Base-by-base conservation (phyloP, 2,329 filamentous ascomycete species). In the Sarocladium strictum region DNA sequence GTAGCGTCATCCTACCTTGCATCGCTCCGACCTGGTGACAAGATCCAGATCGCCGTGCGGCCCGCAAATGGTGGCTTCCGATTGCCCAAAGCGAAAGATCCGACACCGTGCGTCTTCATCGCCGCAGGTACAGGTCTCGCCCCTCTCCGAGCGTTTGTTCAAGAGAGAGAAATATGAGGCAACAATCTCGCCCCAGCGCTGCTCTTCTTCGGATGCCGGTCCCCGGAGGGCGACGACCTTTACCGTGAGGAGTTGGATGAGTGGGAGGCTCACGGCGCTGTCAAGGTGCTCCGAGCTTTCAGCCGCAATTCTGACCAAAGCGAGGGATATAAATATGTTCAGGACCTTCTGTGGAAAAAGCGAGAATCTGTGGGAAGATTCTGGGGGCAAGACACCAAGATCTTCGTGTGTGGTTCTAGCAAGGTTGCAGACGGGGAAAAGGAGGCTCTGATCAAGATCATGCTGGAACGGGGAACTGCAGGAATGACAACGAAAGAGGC, bases 341-440 rank as follows among this genome's bases (percentile, higher is more conserved):
- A 72, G 60, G 69, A 73, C 24, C 57, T 65, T 6, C 52, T 74
- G 35, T 56, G 53, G n/a, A 56, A 47, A 2, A 64, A 74, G 47
- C 55, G 63, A 5, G 60, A 58, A 5, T 65, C 67, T 3, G 57
- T 73, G 4, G 54, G 58, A 45, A 56, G 43, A n/a, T 58, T 72
- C 37, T 74, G 72, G 72, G 57, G 64, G 10, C 12, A 49, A 9
- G 70, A 68, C 0, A 69, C 81, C 0, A 78, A 78, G 62, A 67
- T 85, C 3, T 87, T 79, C 62, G 79, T 87, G 0, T 87, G 84
- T 61, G 84, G 85, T 0, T 78, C 76, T 37, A 67, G 72, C 12
- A 64, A 63, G 7, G 65, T 79, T 2, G 74, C 70, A 2, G 69
- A 73, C 40, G 70, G 64, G 1, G 70, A 78, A 3, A 67, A 70